Base-by-base conservation (phyloP, 1,284 basidiomycete species). In the Boletus semigastroideus region DNA sequence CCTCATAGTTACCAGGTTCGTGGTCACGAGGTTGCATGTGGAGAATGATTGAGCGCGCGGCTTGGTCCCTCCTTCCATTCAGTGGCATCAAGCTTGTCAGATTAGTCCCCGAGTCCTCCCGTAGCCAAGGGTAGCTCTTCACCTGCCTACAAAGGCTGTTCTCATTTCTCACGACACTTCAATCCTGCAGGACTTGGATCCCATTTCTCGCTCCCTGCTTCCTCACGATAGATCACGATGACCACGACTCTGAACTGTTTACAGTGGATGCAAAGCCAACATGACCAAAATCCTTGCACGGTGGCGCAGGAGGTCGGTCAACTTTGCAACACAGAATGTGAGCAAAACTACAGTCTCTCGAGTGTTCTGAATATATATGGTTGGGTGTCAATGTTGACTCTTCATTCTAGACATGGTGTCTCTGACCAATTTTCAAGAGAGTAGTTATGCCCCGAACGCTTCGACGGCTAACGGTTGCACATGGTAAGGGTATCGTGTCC, bases 381-480 rank as follows among this genome's bases (percentile, higher is more conserved):
- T 12, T 11, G 27, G 33, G 22, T 13, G 14, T 40, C 16, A 10
- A 7, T 37, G 4, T 42, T 55, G 19, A 46, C 30, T 14, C 14
- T 44, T 38, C 33, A 10, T 25, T 11, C 11, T 22, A 64, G 62
- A 65, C 17, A 36, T 42, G 19, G 52, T 67, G 8, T 55, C 54
- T 19, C n/a, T 13, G 16, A 43, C 16, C 10, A 39, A 44, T 37
- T 67, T 67, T 31, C 33, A 48, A 50, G 61, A 67, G 37, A 50
- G 17, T 1, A 31, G 46, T 8, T 64, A 59, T 13, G 19, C 57
- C 7, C 65, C 65, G 12, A 55, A 54, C 11, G 30, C 38, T 27
- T 53, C 54, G 39, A 54, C 46, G 1, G 36, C 46, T 0, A 65
- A 59, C 5, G 30, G 12, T 28, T 67, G 65, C 19, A 66, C 61